Conservation (phyloP, 1,139 yeast species). For the Kurtzmaniella quercitrusa region DNA sequence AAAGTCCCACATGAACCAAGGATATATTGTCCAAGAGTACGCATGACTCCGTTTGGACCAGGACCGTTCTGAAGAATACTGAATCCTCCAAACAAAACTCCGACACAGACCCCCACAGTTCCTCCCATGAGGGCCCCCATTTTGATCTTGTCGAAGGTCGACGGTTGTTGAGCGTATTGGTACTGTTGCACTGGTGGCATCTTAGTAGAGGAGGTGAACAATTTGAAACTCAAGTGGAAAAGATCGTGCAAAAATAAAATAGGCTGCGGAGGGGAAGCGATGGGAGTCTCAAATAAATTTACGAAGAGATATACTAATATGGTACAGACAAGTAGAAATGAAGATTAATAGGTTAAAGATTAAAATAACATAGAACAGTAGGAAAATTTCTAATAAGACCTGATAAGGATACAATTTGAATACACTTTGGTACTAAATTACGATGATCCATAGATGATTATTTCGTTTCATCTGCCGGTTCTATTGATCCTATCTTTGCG, state of each 20-base stretch:
- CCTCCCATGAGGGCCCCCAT: slow-evolving; percentile 98
- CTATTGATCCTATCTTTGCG: no score
- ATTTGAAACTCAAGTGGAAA: neutral
- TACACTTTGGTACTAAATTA: no score
- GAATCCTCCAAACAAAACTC: slow-evolving; percentile 90
- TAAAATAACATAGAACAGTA: no score
- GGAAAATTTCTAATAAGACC: no score
- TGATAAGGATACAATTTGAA: no score
- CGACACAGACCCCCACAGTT: slow-evolving; percentile 94
- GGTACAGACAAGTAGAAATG: no score
- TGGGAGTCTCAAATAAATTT: no score
- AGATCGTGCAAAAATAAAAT: slow-evolving; percentile 1
- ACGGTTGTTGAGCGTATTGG: slow-evolving; percentile 75
- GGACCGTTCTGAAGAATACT: slow-evolving; percentile 91
- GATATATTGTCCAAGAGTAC: slow-evolving; percentile 94
- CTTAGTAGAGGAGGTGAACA: slow-evolving; percentile 4
- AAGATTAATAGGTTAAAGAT: no score
- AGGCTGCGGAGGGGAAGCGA: neutral
- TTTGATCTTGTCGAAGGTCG: slow-evolving; percentile 91
- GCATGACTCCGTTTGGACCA: slow-evolving; percentile 97
- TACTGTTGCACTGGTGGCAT: slow-evolving; percentile 89
- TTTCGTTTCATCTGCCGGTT: no score
- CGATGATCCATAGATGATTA: no score
- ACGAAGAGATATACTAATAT: no score
- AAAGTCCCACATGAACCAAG: slow-evolving; percentile 96